Evolutionary conservation across 139 green algal genomes (phyloP), one percentile per base, ranked within the genome.

Genomic region (Ettlia oleoabundans): DNA sequence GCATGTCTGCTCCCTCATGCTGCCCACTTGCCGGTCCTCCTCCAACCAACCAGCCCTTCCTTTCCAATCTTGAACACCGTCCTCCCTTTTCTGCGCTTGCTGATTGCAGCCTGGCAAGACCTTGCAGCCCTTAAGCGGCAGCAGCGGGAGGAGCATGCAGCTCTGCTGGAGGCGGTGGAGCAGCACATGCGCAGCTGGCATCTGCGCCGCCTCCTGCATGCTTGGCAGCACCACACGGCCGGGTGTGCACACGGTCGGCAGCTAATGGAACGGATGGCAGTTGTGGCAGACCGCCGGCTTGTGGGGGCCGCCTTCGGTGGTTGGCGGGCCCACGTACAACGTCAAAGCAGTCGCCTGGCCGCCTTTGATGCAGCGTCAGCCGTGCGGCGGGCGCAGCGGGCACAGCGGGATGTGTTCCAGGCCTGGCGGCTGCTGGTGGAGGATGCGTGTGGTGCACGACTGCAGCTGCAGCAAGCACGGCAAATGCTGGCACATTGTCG

Each of bases 301-400:
- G 42, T 52, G 32, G 28, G 33, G 19, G 30, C 43, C 1, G 62
- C n/a, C 8, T 69, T 89, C 22, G 32, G 53, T 35, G 75, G 73
- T 4, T 90, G 84, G 86, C 63, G 77, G 1, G 61, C 18, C 0
- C 65, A n/a, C 4, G 32, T 87, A 24, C 28, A 13, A 8, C 32
- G 40, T 22, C 71, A 64, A 1, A 7, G 61, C n/a, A 80, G 76
- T 28, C 63, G 64, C 3, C 41, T 68, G 6, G 84, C 74, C n/a
- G 62, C 63, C n/a, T 61, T 87, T 24, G 78, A 85, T 42, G 68
- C 72, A 21, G 65, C 89, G 61, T 43, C 69, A 33, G 41, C 82
- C 0, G 22, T 47, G 2, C 66, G 68, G 28, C 82, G 76, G 66
- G 43, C 53, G 70, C 69, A 86, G 55, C 73, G 21, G n/a, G 32